Evolutionary conservation across 768 basidiomycete species (phyloP).

Genomic region (Russula vinacea): DNA sequence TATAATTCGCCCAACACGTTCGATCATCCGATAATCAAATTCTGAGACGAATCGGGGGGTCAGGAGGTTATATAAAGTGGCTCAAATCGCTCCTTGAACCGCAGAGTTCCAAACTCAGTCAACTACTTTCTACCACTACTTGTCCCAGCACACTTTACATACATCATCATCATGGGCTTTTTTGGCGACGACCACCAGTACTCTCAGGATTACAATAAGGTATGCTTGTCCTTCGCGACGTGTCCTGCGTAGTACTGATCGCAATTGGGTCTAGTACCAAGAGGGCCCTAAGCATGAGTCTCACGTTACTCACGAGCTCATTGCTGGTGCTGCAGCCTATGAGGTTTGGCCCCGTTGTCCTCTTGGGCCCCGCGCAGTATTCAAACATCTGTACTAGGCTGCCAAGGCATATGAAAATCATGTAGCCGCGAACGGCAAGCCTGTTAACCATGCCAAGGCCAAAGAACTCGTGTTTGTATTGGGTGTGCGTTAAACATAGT

Average conservation of each 20-base stretch:
- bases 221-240: not conserved
- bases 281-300: slow-evolving; percentile 43
- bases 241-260: not conserved
- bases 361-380: not conserved
- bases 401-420: slow-evolving; percentile 63
- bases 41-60: not conserved
- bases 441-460: slow-evolving; percentile 49
- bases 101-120: not conserved
- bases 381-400: slow-evolving; percentile 40
- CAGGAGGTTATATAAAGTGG: slow-evolving; percentile 16
- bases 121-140: not conserved
- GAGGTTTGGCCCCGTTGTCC: slow-evolving; percentile 41
- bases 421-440: slow-evolving; percentile 46
- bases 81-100: not conserved
- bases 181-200: not conserved
- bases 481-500: slow-evolving; percentile 2
- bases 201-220: not conserved
- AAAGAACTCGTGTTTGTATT: slow-evolving; percentile 51
- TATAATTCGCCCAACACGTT: too few relatives aligned
- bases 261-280: not conserved
- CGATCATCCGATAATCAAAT: not conserved
- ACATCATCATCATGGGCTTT: slow-evolving; percentile 11
- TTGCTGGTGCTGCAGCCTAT: slow-evolving; percentile 64
- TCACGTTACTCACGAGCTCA: slow-evolving; percentile 58
- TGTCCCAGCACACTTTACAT: not conserved